Evolutionary conservation across 1,139 yeast species (phyloP).

Genomic region (Komagataea norvegica): DNA sequence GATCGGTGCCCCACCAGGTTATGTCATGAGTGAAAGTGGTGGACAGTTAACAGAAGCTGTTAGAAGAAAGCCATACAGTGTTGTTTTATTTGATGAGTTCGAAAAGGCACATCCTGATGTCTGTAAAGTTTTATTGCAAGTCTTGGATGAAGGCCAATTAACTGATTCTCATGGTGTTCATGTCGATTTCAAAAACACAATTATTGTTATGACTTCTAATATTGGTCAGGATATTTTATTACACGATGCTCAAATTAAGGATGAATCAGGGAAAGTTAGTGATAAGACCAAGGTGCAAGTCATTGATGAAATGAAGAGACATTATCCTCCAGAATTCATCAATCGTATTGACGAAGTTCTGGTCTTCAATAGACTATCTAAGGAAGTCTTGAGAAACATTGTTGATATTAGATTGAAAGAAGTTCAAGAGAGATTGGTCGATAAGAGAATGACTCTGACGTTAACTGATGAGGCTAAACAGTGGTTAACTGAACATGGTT

Average conservation of each 20-base stretch:
- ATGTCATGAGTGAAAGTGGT: constrained; percentile 87
- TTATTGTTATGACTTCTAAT: constrained; percentile 95
- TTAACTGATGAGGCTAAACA: constrained; percentile 61
- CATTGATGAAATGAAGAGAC: constrained; percentile 57
- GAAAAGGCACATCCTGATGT: constrained; percentile 97
- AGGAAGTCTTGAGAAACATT: constrained; percentile 63
- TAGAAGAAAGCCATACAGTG: constrained; percentile 90
- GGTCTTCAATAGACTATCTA: constrained; percentile 84
- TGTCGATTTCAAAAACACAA: constrained; percentile 89
- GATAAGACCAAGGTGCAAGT: constrained; percentile 50
- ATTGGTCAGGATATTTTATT: constrained; percentile 88
- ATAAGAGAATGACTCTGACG: constrained; percentile 65
- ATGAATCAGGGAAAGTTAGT: constrained; percentile 44
- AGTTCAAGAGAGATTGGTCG: constrained; percentile 71
- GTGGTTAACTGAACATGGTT: constrained; percentile 80
- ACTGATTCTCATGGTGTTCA: constrained; percentile 94
- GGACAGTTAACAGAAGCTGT: constrained; percentile 97
- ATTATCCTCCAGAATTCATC: constrained; percentile 91
- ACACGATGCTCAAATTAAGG: constrained; percentile 50
- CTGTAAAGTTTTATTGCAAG: constrained; percentile 82
- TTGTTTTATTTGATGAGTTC: constrained; percentile 89
- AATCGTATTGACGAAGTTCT: constrained; percentile 89
- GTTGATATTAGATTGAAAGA: constrained; percentile 81
- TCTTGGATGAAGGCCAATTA: constrained; percentile 87
- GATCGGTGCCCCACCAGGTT: constrained; percentile 98